Evolutionary conservation across 2,329 filamentous ascomycete species (phyloP), one percentile per base, ranked within the genome.

Genomic region (Penicillium rolfsii): DNA sequence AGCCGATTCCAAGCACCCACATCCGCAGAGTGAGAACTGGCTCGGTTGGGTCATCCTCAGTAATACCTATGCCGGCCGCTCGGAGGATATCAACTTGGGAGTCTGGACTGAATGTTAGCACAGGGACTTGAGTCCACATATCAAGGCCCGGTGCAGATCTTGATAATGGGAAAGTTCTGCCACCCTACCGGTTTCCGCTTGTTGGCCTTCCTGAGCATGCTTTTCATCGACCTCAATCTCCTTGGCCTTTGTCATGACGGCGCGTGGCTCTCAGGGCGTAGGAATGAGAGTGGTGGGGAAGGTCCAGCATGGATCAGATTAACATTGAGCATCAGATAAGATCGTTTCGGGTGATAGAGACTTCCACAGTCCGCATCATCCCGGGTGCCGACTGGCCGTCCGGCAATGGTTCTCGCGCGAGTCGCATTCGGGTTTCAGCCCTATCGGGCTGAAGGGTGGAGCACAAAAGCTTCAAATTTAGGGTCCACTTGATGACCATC

Each of bases 201-300:
- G 19, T 24, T 43, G 40, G 40, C 7, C 8, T 22, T 43, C 40
- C 40, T 24, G 40, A 43, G 19, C 40, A 43, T 43, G n/a, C 19
- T 12, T 43, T 22, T 43, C 40, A 22, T 11, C 19, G 9, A 43
- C 19, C 11, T 43, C 40, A 22, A 43, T 22, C 19, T 43, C 40
- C 9, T 43, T 43, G 40, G 40, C 40, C 2, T 22, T 19, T 43
- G 19, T 19, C 40, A 43, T 43, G 19, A 22, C 14, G 7, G 40
- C n/a, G 40, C 12, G 40, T 43, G 19, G 40, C 19, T 22, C 9
- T 82, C 65, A 81, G 80, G 41, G 80, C 77, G 62, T 81, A 52
- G 16, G 48, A 24, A 35, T 22, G 9, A 6, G 1, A 14, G 35
- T 52, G 48, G 22, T 28, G 19, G 30, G 33, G 28, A 52, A 19